A percentile compares a stretch with the other conserved stretches of the same genome.
Evolutionary conservation across 1,284 basidiomycete species (phyloP).

Genomic region (Phaffia rhodozyma): DNA sequence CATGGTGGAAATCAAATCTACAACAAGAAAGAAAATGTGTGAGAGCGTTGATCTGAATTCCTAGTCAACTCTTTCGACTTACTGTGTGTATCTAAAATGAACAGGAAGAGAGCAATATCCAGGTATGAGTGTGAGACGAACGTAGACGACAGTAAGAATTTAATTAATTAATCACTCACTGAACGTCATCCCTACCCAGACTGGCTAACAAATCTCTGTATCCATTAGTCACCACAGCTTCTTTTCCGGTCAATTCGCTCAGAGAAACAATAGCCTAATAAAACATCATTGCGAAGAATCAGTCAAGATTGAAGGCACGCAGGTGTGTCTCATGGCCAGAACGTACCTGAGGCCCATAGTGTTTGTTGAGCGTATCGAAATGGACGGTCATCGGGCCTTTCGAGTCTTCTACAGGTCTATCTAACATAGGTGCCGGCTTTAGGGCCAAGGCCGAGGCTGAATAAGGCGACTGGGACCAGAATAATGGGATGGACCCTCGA

Average conservation of each 20-base stretch:
- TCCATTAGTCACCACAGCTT: constrained; percentile 63
- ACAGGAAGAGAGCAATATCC: neutral
- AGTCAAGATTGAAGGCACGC: neutral
- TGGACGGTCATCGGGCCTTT: constrained; percentile 59
- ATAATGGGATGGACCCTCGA: constrained; percentile 80
- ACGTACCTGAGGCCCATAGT: constrained; percentile 65
- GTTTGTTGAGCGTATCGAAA: constrained; percentile 52
- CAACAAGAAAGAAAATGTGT: constrained; percentile 20
- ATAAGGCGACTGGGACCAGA: constrained; percentile 61
- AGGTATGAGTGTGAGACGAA: neutral
- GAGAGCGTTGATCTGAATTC: too few species aligned
- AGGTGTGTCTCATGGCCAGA: constrained; percentile 9
- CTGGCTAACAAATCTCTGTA: constrained; percentile 59
- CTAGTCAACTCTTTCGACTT: neutral
- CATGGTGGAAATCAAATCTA: constrained; percentile 76
- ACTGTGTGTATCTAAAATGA: constrained; percentile 11
- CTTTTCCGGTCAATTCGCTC: constrained; percentile 80
- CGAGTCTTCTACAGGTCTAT: constrained; percentile 62
- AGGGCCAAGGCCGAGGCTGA: constrained; percentile 47
- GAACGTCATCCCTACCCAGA: constrained; percentile 48
- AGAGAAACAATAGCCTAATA: constrained; percentile 68
- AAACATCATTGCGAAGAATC: neutral
- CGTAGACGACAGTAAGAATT: neutral
- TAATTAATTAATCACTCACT: constrained; percentile 39
- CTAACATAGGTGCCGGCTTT: constrained; percentile 76